A percentile compares a stretch with the other conserved stretches of the same genome.
Evolutionary conservation across 2,329 filamentous ascomycete species (phyloP).

Genomic region (Ophiostoma montium): DNA sequence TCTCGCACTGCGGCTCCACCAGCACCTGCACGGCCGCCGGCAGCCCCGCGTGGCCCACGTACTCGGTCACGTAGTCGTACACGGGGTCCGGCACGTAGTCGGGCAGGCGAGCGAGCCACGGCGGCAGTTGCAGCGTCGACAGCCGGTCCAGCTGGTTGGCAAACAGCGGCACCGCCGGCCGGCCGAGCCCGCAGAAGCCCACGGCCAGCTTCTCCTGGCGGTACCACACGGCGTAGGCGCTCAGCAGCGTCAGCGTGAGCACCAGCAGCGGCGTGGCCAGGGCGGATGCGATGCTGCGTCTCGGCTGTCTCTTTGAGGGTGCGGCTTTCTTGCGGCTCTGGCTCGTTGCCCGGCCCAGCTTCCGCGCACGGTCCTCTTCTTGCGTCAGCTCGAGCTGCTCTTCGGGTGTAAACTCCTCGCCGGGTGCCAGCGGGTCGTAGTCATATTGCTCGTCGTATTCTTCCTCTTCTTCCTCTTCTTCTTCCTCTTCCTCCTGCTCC

Average conservation of each 20-base stretch:
- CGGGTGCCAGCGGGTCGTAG: constrained; percentile 40
- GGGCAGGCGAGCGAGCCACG: constrained; percentile 20
- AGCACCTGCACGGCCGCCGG: constrained; percentile 59
- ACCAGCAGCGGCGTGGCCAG: constrained; percentile 55
- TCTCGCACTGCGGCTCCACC: constrained; percentile 71
- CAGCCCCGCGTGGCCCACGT: constrained; percentile 32
- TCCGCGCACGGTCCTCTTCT: constrained; percentile 37
- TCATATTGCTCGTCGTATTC: constrained; percentile 6
- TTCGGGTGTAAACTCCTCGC: constrained; percentile 90
- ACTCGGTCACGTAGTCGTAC: constrained; percentile 24
- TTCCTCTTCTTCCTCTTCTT: not conserved
- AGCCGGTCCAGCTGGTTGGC: constrained; percentile 22
- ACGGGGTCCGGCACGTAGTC: constrained; percentile 24
- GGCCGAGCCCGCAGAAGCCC: constrained; percentile 82
- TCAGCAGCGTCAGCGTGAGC: constrained; percentile 54
- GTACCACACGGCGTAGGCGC: constrained; percentile 68
- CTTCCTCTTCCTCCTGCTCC: not conserved
- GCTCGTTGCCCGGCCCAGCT: not conserved
- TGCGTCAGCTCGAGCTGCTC: constrained; percentile 69
- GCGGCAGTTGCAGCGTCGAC: constrained; percentile 15
- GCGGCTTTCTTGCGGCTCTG: constrained; percentile 29
- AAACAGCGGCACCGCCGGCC: constrained; percentile 36
- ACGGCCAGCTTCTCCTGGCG: constrained; percentile 92
- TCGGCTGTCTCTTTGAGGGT: constrained; percentile 17
- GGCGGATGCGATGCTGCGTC: constrained; percentile 22